phyloP scores from a whole-genome alignment of 306 rosid species.

The Cicer yamashitae region DNA sequence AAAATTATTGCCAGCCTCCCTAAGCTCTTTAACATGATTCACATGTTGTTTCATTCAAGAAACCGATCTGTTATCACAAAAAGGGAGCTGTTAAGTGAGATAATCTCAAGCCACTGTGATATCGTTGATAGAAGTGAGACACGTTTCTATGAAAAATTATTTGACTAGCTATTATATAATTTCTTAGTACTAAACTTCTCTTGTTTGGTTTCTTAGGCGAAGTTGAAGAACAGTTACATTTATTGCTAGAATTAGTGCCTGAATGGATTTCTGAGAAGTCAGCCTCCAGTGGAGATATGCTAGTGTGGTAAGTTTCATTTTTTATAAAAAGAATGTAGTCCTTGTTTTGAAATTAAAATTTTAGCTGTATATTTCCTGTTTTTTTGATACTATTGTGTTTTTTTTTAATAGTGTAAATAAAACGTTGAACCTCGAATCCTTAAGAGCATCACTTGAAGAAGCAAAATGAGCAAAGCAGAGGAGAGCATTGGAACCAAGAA shows the following conservation, averaged over 20 bases:
- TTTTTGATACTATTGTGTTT: slow-evolving; percentile 11
- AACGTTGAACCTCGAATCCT: slow-evolving; percentile 46
- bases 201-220: slow-evolving; percentile 59
- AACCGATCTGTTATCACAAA: slow-evolving; percentile 64
- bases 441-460: slow-evolving; percentile 66
- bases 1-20: slow-evolving; percentile 73
- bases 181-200: slow-evolving; percentile 32
- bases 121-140: slow-evolving; percentile 73
- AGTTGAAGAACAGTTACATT: slow-evolving; percentile 71
- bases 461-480: slow-evolving; percentile 52
- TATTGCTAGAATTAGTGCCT: slow-evolving; percentile 73
- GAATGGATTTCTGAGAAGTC: slow-evolving; percentile 84
- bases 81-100: slow-evolving; percentile 76
- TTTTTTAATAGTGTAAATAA: slow-evolving; percentile 61
- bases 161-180: background rate
- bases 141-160: background rate
- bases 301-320: slow-evolving; percentile 60
- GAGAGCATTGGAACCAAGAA: background rate
- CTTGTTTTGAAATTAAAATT: background rate
- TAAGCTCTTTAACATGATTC: slow-evolving; percentile 79
- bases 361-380: background rate
- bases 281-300: slow-evolving; percentile 64
- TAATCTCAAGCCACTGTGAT: slow-evolving; percentile 57
- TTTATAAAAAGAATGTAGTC: background rate
- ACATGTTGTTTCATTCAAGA: slow-evolving; percentile 60